Conservation (phyloP, 164 flowering plant species). For the Magnolia sinica region DNA sequence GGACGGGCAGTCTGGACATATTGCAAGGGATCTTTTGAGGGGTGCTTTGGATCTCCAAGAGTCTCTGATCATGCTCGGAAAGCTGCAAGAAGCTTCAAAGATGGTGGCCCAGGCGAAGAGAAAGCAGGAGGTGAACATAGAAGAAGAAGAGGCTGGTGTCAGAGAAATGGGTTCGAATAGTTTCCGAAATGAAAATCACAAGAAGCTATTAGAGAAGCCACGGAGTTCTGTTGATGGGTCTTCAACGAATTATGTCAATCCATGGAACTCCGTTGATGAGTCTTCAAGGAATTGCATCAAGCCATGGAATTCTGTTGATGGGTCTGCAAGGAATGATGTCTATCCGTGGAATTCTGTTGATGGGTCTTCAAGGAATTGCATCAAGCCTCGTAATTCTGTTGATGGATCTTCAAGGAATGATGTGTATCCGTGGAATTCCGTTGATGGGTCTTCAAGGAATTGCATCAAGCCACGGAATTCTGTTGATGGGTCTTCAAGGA, state of each 20-base stretch:
- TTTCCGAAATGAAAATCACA: slow-evolving; percentile 15
- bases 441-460: not conserved
- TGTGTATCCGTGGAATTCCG: not conserved
- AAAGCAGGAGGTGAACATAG: slow-evolving; percentile 30
- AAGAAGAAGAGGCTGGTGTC: slow-evolving; percentile 16
- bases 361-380: not conserved
- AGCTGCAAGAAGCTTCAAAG: slow-evolving; percentile 65
- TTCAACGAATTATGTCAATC: slow-evolving; percentile 28
- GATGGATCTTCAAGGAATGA: not conserved
- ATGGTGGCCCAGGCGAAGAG: slow-evolving; percentile 39
- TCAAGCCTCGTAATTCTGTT: not conserved
- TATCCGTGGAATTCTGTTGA: not conserved
- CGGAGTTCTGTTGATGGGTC: slow-evolving; percentile 41
- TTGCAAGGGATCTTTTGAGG: slow-evolving; percentile 62
- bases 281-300: slow-evolving; percentile 4
- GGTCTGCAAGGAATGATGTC: not conserved
- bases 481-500: slow-evolving; percentile 29
- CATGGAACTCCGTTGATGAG: slow-evolving; percentile 35
- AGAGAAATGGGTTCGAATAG: slow-evolving; percentile 20
- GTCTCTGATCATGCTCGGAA: slow-evolving; percentile 63
- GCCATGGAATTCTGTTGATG: not conserved
- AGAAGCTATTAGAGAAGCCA: slow-evolving; percentile 25
- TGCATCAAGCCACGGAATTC: slow-evolving; percentile 22
- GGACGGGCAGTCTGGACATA: slow-evolving; percentile 39
- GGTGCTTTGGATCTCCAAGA: slow-evolving; percentile 88